A percentile compares a stretch with the other conserved stretches of the same genome.
These are phyloP conservation scores for Xylaria cubensis DNA, from an alignment of 495 filamentous ascomycete species.

Conservation along the genomic window DNA sequence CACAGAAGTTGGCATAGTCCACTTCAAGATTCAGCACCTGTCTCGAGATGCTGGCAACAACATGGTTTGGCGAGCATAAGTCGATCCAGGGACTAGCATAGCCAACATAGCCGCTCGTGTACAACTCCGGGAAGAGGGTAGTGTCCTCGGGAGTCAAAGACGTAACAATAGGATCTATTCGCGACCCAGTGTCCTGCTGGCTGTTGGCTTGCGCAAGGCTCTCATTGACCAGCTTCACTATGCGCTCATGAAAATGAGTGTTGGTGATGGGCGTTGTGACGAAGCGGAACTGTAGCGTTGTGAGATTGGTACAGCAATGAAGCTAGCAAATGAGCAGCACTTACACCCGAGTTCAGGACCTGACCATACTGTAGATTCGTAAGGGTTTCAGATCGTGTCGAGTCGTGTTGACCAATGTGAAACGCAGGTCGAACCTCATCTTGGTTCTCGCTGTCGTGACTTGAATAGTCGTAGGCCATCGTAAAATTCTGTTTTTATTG, in stretches of 20 bases:
- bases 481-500: constrained; percentile 22
- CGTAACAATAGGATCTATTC: constrained; percentile 63
- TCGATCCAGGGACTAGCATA: constrained; percentile 90
- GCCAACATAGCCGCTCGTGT: constrained; percentile 72
- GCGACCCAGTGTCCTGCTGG: constrained; percentile 31
- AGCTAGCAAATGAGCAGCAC: constrained; percentile 29
- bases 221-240: constrained; percentile 68
- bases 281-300: constrained; percentile 80
- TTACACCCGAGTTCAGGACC: constrained; percentile 69
- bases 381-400: constrained; percentile 64
- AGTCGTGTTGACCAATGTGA: constrained; percentile 86
- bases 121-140: constrained; percentile 71
- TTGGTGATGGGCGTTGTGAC: constrained; percentile 90
- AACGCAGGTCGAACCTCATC: constrained; percentile 63
- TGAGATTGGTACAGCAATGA: constrained; percentile 19
- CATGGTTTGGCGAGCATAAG: constrained; percentile 79
- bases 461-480: constrained; percentile 52
- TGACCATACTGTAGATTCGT: constrained; percentile 68
- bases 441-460: constrained; percentile 58
- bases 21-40: constrained; percentile 91
- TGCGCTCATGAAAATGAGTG: constrained; percentile 76
- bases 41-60: constrained; percentile 80
- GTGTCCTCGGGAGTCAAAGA: constrained; percentile 78
- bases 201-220: constrained; percentile 51
- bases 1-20: constrained; percentile 93